Percentiles rank a stretch among this genome's conserved stretches.
phyloP scores from a whole-genome alignment of 192 early-diverging fungal genomes.

The Coemansia umbellata region DNA sequence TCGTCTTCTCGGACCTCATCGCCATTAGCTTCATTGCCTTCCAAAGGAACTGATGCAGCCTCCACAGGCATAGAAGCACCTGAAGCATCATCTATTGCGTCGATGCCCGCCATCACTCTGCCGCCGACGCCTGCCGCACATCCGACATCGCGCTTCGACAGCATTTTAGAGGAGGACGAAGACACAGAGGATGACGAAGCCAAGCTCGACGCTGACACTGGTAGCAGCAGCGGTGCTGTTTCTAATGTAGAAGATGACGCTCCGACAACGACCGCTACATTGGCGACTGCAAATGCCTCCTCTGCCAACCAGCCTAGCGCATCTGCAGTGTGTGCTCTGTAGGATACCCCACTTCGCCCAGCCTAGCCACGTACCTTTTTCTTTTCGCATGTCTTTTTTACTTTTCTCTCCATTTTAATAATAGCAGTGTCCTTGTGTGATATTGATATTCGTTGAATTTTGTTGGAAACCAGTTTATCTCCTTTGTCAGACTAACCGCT shows the following conservation, averaged over 20 bases:
- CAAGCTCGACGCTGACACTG: slow-evolving; percentile 13
- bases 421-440: no score
- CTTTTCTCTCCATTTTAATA: no score
- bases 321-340: slow-evolving; percentile 1
- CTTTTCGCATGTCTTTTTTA: no score
- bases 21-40: no score
- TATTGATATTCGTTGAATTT: no score
- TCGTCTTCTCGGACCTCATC: background rate
- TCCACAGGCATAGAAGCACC: background rate
- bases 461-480: no score
- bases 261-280: background rate
- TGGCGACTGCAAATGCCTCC: no score
- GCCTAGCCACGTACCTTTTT: no score
- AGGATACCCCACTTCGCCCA: background rate
- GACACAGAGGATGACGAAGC: slow-evolving; percentile 39
- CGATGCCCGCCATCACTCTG: background rate
- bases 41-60: no score
- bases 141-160: slow-evolving; percentile 49
- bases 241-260: no score
- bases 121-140: slow-evolving; percentile 34
- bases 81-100: background rate
- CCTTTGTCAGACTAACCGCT: no score
- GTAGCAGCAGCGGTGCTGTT: background rate
- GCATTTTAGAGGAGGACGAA: slow-evolving; percentile 49
- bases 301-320: background rate